Percentiles rank a stretch among this genome's conserved stretches.
Conservation (phyloP, 2,329 filamentous ascomycete species). For the Remersonia thermophila region DNA sequence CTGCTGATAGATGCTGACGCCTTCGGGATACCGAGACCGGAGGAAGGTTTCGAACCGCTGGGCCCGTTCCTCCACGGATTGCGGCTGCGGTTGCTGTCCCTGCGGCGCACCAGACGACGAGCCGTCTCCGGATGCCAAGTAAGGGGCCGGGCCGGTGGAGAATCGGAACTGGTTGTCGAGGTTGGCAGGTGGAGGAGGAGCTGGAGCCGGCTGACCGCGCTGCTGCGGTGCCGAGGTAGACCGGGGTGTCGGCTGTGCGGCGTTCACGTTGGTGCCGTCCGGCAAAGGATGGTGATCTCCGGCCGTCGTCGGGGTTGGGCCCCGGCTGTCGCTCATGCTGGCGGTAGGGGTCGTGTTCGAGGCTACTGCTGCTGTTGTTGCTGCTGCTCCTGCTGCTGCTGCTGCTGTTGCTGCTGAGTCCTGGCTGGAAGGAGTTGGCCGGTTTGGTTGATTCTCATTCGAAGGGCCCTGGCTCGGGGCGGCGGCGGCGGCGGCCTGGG, state of each 20-base stretch:
- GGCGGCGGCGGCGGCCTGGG: not conserved
- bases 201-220: too few relatives aligned
- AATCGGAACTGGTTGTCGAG: too few relatives aligned
- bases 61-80: too few relatives aligned
- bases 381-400: too few relatives aligned
- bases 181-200: too few relatives aligned
- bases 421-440: not conserved
- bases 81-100: too few relatives aligned
- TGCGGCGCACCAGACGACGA: not conserved
- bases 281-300: too few relatives aligned
- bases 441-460: not conserved
- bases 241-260: too few relatives aligned
- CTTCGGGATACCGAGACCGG: too few relatives aligned
- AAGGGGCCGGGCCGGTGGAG: not conserved
- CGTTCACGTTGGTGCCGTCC: not conserved
- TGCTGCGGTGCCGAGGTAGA: too few relatives aligned
- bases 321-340: conserved; percentile 2
- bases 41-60: too few relatives aligned
- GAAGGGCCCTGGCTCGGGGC: not conserved
- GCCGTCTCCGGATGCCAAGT: not conserved
- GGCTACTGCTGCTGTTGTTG: not conserved
- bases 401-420: not conserved
- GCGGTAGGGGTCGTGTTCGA: not conserved
- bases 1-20: too few relatives aligned
- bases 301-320: not conserved